Percentiles rank a stretch among this genome's conserved stretches.
Evolutionary conservation across 192 early-diverging fungal species (phyloP).

Genomic region (Paraglomus brasilianum): DNA sequence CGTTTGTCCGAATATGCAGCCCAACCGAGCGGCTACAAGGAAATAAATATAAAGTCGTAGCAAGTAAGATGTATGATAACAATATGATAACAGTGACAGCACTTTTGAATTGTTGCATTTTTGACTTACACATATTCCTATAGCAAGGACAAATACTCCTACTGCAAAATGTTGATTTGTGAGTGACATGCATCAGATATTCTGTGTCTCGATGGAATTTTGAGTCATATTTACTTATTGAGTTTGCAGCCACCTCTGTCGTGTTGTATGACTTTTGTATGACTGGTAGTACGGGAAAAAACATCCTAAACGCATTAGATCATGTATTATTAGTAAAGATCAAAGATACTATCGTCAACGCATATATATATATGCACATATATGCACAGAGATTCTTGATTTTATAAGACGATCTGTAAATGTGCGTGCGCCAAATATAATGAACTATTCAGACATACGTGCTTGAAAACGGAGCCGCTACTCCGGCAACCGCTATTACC

Average conservation of each 20-base stretch:
- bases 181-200: not conserved
- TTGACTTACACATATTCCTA: not conserved
- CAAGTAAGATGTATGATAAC: no score
- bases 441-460: constrained; percentile 21
- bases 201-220: not conserved
- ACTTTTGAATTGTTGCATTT: not conserved
- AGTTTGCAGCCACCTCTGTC: constrained; percentile 3
- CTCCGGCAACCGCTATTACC: not conserved
- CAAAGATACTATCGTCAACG: no score
- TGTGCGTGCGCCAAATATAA: not conserved
- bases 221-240: not conserved
- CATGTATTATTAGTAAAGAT: not conserved
- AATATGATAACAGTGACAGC: not conserved
- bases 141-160: not conserved
- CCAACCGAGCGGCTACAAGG: constrained; percentile 39
- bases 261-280: constrained; percentile 5
- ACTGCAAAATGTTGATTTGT: not conserved
- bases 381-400: no score
- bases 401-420: not conserved
- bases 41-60: constrained; percentile 23
- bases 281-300: constrained; percentile 1
- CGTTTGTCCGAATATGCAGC: constrained; percentile 39
- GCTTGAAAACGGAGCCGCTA: constrained; percentile 3
- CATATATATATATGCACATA: no score
- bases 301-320: not conserved